Conservation (phyloP, 805 yeast genomes). For the Yamadazyma laniorum region DNA sequence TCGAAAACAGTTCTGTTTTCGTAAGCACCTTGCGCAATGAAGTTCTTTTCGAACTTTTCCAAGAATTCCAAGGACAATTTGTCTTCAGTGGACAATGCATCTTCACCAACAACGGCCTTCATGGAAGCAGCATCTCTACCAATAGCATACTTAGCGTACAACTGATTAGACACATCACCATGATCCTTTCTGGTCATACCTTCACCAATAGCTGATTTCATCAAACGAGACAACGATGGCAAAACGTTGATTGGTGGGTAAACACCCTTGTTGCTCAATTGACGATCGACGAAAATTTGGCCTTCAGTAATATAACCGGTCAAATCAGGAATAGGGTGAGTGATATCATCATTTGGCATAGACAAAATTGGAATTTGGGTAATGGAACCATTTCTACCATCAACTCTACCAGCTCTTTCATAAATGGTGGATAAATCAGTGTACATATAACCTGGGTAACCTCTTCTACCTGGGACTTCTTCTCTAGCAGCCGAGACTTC, state of each 20-base stretch:
- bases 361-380: constrained; percentile 98
- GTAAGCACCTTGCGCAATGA: constrained; percentile 94
- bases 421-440: constrained; percentile 98
- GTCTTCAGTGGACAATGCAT: constrained; percentile 96
- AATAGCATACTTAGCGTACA: constrained; percentile 98
- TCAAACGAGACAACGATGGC: constrained; percentile 95
- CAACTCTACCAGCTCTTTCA: constrained; percentile 99
- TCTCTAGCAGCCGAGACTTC: constrained; percentile 99
- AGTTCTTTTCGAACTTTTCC: constrained; percentile 96
- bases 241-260: constrained; percentile 98
- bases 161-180: constrained; percentile 98
- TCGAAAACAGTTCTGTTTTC: constrained; percentile 94
- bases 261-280: constrained; percentile 91
- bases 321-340: constrained; percentile 99
- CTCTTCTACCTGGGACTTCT: constrained; percentile 99
- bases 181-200: constrained; percentile 99
- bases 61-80: constrained; percentile 95
- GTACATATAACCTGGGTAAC: constrained; percentile 99
- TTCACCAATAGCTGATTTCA: constrained; percentile 99
- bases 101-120: constrained; percentile 99
- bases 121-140: constrained; percentile 99
- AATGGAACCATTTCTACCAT: constrained; percentile 98
- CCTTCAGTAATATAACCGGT: constrained; percentile 99
- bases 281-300: constrained; percentile 96
- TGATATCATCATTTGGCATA: constrained; percentile 99